Base-by-base conservation (phyloP, 2,329 filamentous ascomycete species). In the Fusarium transvaalense region DNA sequence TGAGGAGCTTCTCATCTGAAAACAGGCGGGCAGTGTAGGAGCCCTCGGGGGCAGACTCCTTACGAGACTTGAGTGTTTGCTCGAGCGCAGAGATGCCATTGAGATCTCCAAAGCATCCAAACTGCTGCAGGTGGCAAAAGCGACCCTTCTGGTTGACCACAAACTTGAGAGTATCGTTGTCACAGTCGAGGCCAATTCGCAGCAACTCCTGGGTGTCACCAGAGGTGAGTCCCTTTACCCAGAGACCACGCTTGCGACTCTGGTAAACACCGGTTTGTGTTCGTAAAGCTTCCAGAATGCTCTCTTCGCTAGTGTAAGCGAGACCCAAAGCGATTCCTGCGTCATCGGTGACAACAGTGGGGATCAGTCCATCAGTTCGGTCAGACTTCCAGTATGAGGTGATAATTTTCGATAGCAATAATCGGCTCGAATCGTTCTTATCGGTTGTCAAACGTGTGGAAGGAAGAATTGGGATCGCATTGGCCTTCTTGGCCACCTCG, bases 1-100 rank as follows among this genome's bases (percentile, higher is more conserved):
- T 87, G 55, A 97, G 82, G 56, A 99, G 86, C 78, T 97, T 94
- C 72, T 93, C 88, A 68, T 99, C 96, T 19, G 91, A 94, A 84
- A 98, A 99, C 2, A 99, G 84, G 34, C 95, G 87, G 19, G 94
- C 93, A 6, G 96, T 99, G 79, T 99, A 99, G 14, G 96, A 99
- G 2, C 94, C 95, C 69, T 87, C 86, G 0, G 96, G 95, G 0
- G 95, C 94, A 19, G 92, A 93, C 41, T 86, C 81, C 78, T 96
- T 97, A 73, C 96, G 90, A 39, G 89, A 91, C 68, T 91, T 83
- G 15, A 99, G 85, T 0, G 94, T 98, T 80, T 95, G 91, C 78
- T 98, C 93, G 13, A 99, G 87, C 67, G 89, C 92, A 2, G 93
- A 88, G 43, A 99, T 87, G 13, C 96, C 96, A 48, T 82, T 86